Conservation (phyloP, 2,329 filamentous ascomycete species). For the Microdochium bolleyi region DNA sequence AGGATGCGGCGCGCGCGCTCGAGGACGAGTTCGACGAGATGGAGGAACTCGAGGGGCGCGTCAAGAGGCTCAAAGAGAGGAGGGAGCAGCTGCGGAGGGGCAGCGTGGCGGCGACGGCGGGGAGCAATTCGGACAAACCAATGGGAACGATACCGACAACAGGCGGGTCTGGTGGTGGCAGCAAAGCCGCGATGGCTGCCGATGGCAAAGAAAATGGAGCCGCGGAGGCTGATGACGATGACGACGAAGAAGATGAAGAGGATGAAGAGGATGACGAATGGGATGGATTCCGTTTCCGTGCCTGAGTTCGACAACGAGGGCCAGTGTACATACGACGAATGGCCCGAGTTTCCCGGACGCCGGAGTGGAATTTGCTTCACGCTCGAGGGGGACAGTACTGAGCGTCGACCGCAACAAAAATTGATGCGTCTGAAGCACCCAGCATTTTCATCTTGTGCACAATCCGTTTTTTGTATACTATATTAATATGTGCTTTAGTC, state of each 20-base stretch:
- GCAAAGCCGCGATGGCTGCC: constrained; percentile 5
- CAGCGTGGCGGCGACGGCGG: constrained; percentile 12
- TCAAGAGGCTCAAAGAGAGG: constrained; percentile 60
- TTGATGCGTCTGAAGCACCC: too few species aligned
- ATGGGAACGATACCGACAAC: constrained; percentile 5
- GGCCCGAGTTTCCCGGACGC: too few species aligned
- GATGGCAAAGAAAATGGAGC: constrained; percentile 22
- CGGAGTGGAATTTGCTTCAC: too few species aligned
- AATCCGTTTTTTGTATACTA: too few species aligned
- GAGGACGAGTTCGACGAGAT: constrained; percentile 79
- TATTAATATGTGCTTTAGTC: too few species aligned
- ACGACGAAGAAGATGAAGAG: constrained; percentile 15
- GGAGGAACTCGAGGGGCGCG: constrained; percentile 68
- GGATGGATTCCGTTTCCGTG: too few species aligned
- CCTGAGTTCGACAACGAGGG: too few species aligned
- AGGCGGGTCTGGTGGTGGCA: constrained; percentile 11
- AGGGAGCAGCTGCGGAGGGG: constrained; percentile 55
- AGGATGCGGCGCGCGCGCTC: constrained; percentile 66
- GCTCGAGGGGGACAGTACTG: too few species aligned
- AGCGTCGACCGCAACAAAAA: too few species aligned
- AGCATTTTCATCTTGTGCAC: too few species aligned
- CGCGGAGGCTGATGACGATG: constrained; percentile 9
- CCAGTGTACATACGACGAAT: too few species aligned
- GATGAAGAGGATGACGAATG: constrained; percentile 17
- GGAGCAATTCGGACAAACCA: constrained; percentile 6